Evolutionary conservation across 2,329 filamentous ascomycete species (phyloP), one percentile per base, ranked within the genome.

Genomic region (Colletotrichum eremochloae): DNA sequence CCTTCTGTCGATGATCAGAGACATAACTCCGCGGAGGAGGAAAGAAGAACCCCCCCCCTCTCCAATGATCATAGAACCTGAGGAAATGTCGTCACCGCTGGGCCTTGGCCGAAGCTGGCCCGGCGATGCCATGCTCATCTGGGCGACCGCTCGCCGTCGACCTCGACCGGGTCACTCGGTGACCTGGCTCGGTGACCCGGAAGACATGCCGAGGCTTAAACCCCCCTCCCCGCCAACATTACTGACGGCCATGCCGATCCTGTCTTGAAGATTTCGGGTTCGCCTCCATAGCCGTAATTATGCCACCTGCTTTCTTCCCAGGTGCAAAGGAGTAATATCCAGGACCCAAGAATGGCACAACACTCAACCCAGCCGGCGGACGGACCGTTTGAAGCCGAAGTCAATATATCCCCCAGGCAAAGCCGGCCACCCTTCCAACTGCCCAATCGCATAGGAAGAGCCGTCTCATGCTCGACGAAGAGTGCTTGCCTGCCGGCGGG

Each of bases 181-280:
- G 68, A 62, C 31, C 68, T 64, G 68, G 68, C 50, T 68, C 56
- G 63, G 63, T 52, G 68, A 62, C 31, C 68, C 68, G 68, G 68
- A 33, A 68, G 33, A n/a, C 64, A 44, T 63, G 58, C 65, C 68
- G 68, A 68, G n/a, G 15, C 1, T 42, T 42, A 15, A 29, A 31
- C 44, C 18, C 46, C 24, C 24, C 24, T 24, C 24, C 24, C 24
- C 24, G 24, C 24, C 24, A 24, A 24, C 24, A 24, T 18, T 7
- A 42, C 58, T 63, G 57, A 68, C 48, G 1, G n/a, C 3, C 14
- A 4, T 63, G 61, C 33, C 61, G 61, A 46, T 42, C 33, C 15
- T 18, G 33, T 40, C n/a, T 12, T 46, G 20, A 24, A 8, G n/a
- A 15, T 38, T 36, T 48, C 7, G 12, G 15, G 38, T 18, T 14